Conservation (phyloP, 495 filamentous ascomycete species). For the Pseudoneurospora amorphoporcata region DNA sequence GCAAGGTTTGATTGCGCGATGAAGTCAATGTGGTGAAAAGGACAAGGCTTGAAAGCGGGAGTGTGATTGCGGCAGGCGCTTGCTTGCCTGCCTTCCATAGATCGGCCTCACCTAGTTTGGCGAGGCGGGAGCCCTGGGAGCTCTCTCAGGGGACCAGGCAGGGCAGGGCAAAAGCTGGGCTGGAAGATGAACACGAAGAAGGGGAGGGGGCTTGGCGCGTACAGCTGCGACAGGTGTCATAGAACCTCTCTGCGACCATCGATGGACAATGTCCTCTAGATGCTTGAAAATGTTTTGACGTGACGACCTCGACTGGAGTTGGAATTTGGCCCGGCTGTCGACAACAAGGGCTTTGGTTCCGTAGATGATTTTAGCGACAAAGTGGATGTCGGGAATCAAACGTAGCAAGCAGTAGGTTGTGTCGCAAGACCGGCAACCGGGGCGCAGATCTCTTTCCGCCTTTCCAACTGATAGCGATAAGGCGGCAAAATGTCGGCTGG, state of each 20-base stretch:
- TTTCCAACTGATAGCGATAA: conserved; percentile 22
- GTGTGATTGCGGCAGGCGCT: background rate
- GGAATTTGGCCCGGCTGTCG: background rate
- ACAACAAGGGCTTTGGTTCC: background rate
- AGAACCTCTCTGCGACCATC: conserved; percentile 3
- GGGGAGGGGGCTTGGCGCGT: conserved; percentile 2
- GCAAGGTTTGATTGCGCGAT: background rate
- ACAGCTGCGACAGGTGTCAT: conserved; percentile 17
- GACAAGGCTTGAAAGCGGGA: background rate
- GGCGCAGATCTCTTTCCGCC: conserved; percentile 20
- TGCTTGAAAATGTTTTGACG: background rate
- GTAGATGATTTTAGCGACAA: background rate
- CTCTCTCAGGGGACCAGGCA: background rate
- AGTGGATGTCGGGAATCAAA: background rate
- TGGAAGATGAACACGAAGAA: background rate
- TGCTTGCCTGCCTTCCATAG: background rate
- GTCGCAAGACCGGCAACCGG: conserved; percentile 6
- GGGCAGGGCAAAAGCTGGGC: background rate
- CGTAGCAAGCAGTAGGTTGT: background rate
- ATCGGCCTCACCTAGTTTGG: background rate
- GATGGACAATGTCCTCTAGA: background rate
- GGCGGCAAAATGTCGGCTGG: conserved; percentile 18
- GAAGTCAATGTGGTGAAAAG: background rate
- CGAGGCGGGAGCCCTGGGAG: background rate
- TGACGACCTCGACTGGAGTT: background rate